A percentile compares a stretch with the other conserved stretches of the same genome.
Conservation (phyloP, 495 filamentous ascomycete species). For the Sphaerosporella brunnea region DNA sequence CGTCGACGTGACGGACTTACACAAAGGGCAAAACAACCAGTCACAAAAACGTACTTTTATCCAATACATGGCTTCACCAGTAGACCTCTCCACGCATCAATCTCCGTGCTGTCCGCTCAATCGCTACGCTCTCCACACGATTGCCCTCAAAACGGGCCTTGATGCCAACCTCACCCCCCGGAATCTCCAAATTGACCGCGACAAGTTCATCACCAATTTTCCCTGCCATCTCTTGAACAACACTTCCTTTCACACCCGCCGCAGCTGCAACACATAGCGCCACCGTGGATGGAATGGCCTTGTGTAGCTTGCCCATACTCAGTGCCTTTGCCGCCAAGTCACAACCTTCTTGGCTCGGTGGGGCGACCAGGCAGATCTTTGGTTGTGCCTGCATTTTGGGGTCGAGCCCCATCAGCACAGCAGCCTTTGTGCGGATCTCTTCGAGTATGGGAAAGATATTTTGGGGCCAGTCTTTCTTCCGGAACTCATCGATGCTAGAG, state of each 20-base stretch:
- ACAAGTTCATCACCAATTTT: constrained; percentile 25
- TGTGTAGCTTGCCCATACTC: constrained; percentile 44
- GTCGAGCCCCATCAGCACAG: constrained; percentile 45
- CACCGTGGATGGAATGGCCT: constrained; percentile 44
- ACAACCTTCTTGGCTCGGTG: constrained; percentile 18
- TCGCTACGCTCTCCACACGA: constrained; percentile 32
- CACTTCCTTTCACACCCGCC: constrained; percentile 33
- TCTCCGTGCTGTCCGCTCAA: constrained; percentile 38
- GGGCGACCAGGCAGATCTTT: constrained; percentile 38
- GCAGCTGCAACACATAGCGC: constrained; percentile 45
- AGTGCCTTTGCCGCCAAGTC: constrained; percentile 35
- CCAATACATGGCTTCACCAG: constrained; percentile 28
- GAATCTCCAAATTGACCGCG: constrained; percentile 40
- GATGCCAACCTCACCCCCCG: constrained; percentile 43
- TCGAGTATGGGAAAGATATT: constrained; percentile 37
- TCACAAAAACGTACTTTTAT: neutral
- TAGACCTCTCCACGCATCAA: constrained; percentile 40
- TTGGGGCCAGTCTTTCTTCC: neutral
- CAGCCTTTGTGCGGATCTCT: constrained; percentile 41
- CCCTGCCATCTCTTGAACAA: constrained; percentile 17
- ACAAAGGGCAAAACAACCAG: neutral
- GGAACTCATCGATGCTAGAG: constrained; percentile 10
- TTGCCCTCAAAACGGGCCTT: constrained; percentile 30
- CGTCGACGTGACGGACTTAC: neutral
- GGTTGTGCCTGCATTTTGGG: constrained; percentile 30